phyloP scores from a whole-genome alignment of 2,329 filamentous ascomycete species.

The Fusarium dimerum region DNA sequence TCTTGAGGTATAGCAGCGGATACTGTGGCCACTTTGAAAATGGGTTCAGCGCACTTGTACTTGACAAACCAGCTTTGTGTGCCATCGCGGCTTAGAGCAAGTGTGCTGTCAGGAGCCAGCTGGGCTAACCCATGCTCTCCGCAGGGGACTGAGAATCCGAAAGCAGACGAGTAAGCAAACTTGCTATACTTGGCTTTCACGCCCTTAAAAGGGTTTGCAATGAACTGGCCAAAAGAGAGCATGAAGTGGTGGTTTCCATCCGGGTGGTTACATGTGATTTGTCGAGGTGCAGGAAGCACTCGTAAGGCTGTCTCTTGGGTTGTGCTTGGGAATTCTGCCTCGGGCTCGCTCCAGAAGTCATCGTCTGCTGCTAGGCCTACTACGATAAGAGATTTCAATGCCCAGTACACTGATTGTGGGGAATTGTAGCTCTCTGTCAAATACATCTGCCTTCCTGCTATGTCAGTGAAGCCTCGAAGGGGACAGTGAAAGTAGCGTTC shows the following conservation, averaged over 20 bases:
- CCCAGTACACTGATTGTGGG: constrained; percentile 55
- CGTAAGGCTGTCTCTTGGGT: neutral
- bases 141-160: constrained; percentile 42
- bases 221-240: constrained; percentile 11
- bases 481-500: neutral
- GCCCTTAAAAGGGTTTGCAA: constrained; percentile 1
- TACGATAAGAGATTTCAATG: constrained; percentile 48
- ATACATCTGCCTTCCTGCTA: constrained; percentile 44
- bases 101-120: constrained; percentile 27
- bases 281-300: constrained; percentile 32
- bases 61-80: constrained; percentile 26
- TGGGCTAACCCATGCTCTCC: constrained; percentile 26
- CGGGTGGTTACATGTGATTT: constrained; percentile 41
- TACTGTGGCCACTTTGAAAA: constrained; percentile 2
- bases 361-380: constrained; percentile 22
- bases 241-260: constrained; percentile 18
- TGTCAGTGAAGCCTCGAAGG: neutral
- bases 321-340: neutral
- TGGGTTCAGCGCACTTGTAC: constrained; percentile 11
- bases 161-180: constrained; percentile 46
- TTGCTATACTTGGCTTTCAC: constrained; percentile 42
- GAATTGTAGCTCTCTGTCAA: constrained; percentile 58
- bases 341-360: constrained; percentile 2
- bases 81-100: constrained; percentile 27
- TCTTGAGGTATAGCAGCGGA: neutral